Conservation (phyloP, 495 filamentous ascomycete species). For the Massariosphaeria phaeospora region DNA sequence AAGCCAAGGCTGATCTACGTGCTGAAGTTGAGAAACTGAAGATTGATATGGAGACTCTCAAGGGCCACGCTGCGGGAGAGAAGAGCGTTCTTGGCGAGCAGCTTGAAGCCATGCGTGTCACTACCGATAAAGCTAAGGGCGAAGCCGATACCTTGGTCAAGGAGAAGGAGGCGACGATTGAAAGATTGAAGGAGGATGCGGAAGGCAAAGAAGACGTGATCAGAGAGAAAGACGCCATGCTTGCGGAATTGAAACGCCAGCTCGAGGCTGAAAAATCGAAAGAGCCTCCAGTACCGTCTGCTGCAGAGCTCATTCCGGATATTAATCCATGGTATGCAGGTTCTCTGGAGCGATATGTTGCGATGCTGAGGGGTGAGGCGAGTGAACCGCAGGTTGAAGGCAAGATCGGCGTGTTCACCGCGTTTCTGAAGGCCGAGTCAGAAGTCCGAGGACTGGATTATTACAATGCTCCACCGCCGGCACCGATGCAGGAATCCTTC, state of each 20-base stretch:
- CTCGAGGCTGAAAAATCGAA: slow-evolving; percentile 13
- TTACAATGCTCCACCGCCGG: slow-evolving; percentile 16
- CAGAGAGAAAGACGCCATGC: slow-evolving; percentile 12
- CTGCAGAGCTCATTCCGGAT: slow-evolving; percentile 27
- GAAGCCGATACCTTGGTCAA: slow-evolving; percentile 4
- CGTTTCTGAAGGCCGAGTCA: slow-evolving; percentile 34
- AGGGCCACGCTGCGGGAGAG: slow-evolving; percentile 4
- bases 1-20: slow-evolving; percentile 10
- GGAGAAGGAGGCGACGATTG: slow-evolving; percentile 17
- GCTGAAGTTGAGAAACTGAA: slow-evolving; percentile 11
- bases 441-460: slow-evolving; percentile 27
- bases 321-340: slow-evolving; percentile 35
- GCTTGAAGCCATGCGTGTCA: slow-evolving; percentile 6
- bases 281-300: slow-evolving; percentile 18
- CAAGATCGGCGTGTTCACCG: slow-evolving; percentile 33
- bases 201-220: slow-evolving; percentile 22
- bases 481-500: background rate
- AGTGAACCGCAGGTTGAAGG: slow-evolving; percentile 27
- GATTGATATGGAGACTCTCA: background rate
- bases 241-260: slow-evolving; percentile 14
- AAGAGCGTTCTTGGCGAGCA: slow-evolving; percentile 9
- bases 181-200: slow-evolving; percentile 21
- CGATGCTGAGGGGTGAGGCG: slow-evolving; percentile 33
- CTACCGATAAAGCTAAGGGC: slow-evolving; percentile 6
- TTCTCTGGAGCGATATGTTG: slow-evolving; percentile 34